Percentiles rank a stretch among this genome's conserved stretches.
Evolutionary conservation across 1,139 yeast species (phyloP).

Genomic region (Debaryomycetaceae sp.): DNA sequence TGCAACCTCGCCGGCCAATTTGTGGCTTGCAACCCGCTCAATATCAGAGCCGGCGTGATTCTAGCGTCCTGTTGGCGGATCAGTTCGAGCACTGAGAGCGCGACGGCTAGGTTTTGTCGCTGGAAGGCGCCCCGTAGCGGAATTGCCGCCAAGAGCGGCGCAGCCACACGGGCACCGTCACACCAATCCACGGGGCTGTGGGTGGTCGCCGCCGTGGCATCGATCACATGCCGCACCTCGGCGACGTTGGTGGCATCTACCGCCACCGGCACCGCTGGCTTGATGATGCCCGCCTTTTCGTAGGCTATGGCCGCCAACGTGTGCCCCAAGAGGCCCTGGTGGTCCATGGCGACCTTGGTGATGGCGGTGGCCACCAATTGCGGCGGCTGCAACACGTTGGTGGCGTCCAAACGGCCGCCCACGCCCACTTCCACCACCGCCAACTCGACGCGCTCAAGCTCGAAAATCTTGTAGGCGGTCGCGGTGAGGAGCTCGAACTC

Average conservation of each 20-base stretch:
- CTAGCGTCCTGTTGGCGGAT: slow-evolving; percentile 15
- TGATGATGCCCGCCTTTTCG: slow-evolving; percentile 84
- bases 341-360: slow-evolving; percentile 83
- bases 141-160: slow-evolving; percentile 13
- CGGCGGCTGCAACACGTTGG: slow-evolving; percentile 52
- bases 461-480: slow-evolving; percentile 74
- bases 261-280: slow-evolving; percentile 55
- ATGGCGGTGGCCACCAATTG: slow-evolving; percentile 68
- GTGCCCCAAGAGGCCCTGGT: slow-evolving; percentile 68
- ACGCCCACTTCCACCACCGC: slow-evolving; percentile 88
- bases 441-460: slow-evolving; percentile 51
- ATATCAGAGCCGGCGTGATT: slow-evolving; percentile 31
- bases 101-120: slow-evolving; percentile 61
- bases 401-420: slow-evolving; percentile 86
- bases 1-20: slow-evolving; percentile 68
- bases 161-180: no score
- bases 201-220: slow-evolving; percentile 15
- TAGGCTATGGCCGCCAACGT: slow-evolving; percentile 59
- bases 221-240: slow-evolving; percentile 45
- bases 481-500: slow-evolving; percentile 86
- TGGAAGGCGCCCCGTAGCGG: slow-evolving; percentile 76
- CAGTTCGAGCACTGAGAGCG: slow-evolving; percentile 53
- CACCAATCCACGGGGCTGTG: slow-evolving; percentile 10
- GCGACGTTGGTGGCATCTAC: slow-evolving; percentile 64
- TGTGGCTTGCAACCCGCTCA: slow-evolving; percentile 47